A percentile compares a stretch with the other conserved stretches of the same genome.
phyloP scores from a whole-genome alignment of 2,329 filamentous ascomycete species.

The Ascochyta koolunga region DNA sequence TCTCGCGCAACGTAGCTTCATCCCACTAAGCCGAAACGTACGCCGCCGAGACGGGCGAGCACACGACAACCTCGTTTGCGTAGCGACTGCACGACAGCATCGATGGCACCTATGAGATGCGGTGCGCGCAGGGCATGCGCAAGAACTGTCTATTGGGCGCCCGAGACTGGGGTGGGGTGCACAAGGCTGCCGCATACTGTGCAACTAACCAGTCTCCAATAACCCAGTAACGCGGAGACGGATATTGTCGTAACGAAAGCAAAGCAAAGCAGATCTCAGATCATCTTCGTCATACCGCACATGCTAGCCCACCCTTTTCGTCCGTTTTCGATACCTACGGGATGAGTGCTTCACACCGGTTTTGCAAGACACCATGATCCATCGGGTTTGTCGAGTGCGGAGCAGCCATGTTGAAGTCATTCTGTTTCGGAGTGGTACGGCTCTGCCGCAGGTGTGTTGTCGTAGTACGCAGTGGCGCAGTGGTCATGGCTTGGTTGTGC shows the following conservation, averaged over 20 bases:
- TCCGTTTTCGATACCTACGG: neutral
- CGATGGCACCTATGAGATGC: neutral
- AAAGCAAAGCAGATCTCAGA: slow-evolving; percentile 4
- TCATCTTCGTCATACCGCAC: neutral
- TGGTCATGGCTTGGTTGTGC: neutral
- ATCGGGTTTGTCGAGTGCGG: neutral
- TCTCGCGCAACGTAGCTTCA: neutral
- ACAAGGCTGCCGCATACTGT: slow-evolving; percentile 1
- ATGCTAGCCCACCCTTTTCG: neutral
- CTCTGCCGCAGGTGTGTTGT: neutral
- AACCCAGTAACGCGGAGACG: slow-evolving; percentile 2
- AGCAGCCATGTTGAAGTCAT: slow-evolving; percentile 6
- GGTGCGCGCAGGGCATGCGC: neutral
- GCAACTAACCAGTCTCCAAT: slow-evolving; percentile 3
- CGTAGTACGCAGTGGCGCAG: neutral
- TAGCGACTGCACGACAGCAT: neutral
- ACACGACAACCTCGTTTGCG: slow-evolving; percentile 2
- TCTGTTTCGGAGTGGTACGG: neutral
- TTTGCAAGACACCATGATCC: neutral
- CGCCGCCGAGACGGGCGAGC: neutral
- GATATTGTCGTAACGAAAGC: slow-evolving; percentile 13
- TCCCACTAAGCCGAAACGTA: neutral
- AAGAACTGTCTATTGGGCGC: neutral
- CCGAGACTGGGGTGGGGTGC: neutral
- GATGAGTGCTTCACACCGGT: neutral